Evolutionary conservation across 164 flowering plant species (phyloP), one percentile per base, ranked within the genome.

Genomic region (Aristolochia fimbriata): DNA sequence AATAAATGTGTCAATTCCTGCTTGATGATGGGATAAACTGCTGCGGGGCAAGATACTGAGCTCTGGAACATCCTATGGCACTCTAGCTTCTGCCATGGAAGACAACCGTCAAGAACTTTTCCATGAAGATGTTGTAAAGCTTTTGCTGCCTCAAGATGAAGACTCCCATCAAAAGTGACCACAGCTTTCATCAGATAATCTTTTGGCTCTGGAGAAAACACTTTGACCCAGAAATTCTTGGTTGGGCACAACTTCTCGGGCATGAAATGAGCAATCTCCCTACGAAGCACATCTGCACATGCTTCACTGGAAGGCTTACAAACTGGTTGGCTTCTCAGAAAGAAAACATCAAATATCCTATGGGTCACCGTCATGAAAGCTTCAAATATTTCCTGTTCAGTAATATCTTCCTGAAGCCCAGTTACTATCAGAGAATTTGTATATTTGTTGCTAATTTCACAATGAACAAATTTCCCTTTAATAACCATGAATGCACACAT

Each of bases 121-220:
- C 97, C 97, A 50, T 84, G 76, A 47, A 93, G 70, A 50, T 80
- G 77, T 74, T 90, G 86, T 80, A 93, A 77, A 57, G 99, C 99
- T 73, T 71, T 85, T 48, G 97, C 99, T 33, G 99, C 99, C 77
- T 88, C 96, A 78, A 90, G 74, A 82, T 90, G 93, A 24, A 90
- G 63, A 67, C 79, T 76, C 23, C 96, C 96, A 78, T 93, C 95
- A 69, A 93, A 93, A 46, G 77, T 82, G 22, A 93, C 77, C 58
- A 60, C 8, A 47, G 96, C 97, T 68, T 59, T 82, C 79, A 79
- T 78, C 60, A 57, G 72, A 55, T 58, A 45, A 73, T 86, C 90
- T 65, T 76, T 80, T 22, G 80, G 79, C 30, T 81, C 84, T 51
- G 95, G 85, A 10, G 76, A 70, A 25, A 80, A 79, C 33, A 93